Base-by-base conservation (phyloP, 192 early-diverging fungal genomes). In the Backusella luteola region DNA sequence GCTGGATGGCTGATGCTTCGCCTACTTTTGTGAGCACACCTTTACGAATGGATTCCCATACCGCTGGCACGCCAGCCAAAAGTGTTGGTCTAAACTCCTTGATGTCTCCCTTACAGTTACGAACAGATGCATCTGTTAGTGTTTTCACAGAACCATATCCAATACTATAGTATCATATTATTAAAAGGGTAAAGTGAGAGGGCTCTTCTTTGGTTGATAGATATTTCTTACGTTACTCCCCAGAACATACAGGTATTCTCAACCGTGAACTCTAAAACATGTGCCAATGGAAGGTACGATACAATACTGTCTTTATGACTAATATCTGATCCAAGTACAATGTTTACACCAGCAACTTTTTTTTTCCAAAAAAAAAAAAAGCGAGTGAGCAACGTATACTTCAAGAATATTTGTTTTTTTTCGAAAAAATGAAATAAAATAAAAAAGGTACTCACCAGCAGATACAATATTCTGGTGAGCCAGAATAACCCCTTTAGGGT, bases 401-500 rank as follows among this genome's bases (percentile, higher is more conserved):
- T 32, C 14, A 63, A 9, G 9, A 19, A 0, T 69, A 11, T 11
- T 66, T 59, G 26, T 6, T 49, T 15, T 46, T 17, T 49, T 49
- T 49, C 0, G 26, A 0, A 26, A 26, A 26, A 26, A 26, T 26
- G 19, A 59, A 49, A 41, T 23, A 35, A 80, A 76, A 56, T 8
- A 38, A 69, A 34, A 34, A 14, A 41, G 76, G 26, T 41, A 84
- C 81, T 80, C 84, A 88, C 87, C 84, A 53, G 93, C 91, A 66
- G 96, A 90, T 67, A 97, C 86, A 69, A 97, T 79, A 79, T 95
- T 96, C 67, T 84, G 76, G 79, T 99, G 96, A 66, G 90, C 88
- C 8, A 99, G 83, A 74, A 95, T 78, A 46, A 96, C 96, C 76
- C 97, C 97, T 82, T 97, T 96, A 71, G 97, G 96, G 78, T 90